These are phyloP conservation scores for Alternaria angustiovoidea DNA, from an alignment of 2,329 filamentous ascomycete species.

Conservation along the genomic window DNA sequence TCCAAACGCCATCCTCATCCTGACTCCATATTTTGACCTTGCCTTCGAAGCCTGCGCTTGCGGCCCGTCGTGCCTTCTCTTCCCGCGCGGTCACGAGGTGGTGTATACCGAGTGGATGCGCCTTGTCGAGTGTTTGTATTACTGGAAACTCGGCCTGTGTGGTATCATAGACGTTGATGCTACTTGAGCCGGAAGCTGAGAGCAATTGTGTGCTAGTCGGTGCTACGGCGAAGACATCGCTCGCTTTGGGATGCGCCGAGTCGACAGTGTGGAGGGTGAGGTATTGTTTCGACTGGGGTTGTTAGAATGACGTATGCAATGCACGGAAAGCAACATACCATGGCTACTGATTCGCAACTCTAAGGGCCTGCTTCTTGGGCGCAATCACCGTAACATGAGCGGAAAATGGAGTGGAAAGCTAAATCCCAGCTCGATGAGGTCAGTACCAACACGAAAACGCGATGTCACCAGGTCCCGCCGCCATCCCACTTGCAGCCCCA, in stretches of 20 bases:
- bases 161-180: constrained; percentile 81
- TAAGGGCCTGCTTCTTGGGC: neutral
- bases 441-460: constrained; percentile 42
- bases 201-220: constrained; percentile 77
- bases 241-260: constrained; percentile 73
- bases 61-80: constrained; percentile 69
- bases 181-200: constrained; percentile 76
- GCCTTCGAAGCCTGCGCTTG: constrained; percentile 87
- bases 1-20: constrained; percentile 61
- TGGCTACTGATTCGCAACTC: constrained; percentile 10
- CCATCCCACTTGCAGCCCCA: constrained; percentile 37
- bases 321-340: constrained; percentile 1
- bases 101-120: constrained; percentile 89
- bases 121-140: constrained; percentile 78
- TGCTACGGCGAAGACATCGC: constrained; percentile 85
- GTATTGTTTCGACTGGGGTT: constrained; percentile 91
- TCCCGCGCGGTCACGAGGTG: constrained; percentile 77
- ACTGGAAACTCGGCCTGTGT: constrained; percentile 75
- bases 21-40: constrained; percentile 84
- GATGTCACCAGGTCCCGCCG: constrained; percentile 33
- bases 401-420: constrained; percentile 1
- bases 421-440: constrained; percentile 33
- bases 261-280: constrained; percentile 91
- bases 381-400: constrained; percentile 3
- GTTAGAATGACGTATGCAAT: constrained; percentile 17